Percentiles rank a stretch among this genome's conserved stretches.
phyloP scores from a whole-genome alignment of 306 rosid species.

The Fagus sylvatica region DNA sequence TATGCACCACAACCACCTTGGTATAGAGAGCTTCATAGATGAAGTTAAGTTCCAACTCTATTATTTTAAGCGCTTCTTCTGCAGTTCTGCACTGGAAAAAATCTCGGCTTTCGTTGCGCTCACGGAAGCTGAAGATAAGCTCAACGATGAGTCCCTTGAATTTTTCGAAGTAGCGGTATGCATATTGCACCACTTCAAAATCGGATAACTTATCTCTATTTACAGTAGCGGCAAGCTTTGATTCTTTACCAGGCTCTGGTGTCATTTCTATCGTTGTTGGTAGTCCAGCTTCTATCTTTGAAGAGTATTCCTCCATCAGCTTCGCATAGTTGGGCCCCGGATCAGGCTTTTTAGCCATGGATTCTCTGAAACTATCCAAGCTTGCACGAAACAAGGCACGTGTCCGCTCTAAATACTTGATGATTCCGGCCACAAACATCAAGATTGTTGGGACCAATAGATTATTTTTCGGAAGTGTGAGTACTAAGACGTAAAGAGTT shows the following conservation, averaged over 20 bases:
- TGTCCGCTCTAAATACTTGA: constrained; percentile 39
- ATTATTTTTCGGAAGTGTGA: constrained; percentile 22
- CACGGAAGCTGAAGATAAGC: constrained; percentile 20
- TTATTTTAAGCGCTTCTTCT: constrained; percentile 11
- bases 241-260: constrained; percentile 7
- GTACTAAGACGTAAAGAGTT: constrained; percentile 23
- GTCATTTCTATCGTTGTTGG: constrained; percentile 9
- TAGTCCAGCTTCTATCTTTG: background rate
- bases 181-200: constrained; percentile 14
- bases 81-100: background rate
- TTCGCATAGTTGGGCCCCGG: constrained; percentile 35
- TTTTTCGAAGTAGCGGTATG: constrained; percentile 11
- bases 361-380: constrained; percentile 17
- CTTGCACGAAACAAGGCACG: constrained; percentile 31
- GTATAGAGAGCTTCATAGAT: constrained; percentile 41
- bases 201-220: accelerated
- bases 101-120: constrained; percentile 24
- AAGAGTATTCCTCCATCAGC: constrained; percentile 25
- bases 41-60: constrained; percentile 35
- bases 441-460: constrained; percentile 21
- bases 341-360: constrained; percentile 26
- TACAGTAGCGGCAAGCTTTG: background rate
- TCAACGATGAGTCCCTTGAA: constrained; percentile 39
- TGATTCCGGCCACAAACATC: constrained; percentile 30
- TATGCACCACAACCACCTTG: constrained; percentile 29